phyloP scores from a whole-genome alignment of 2,329 filamentous ascomycete genomes.

The Chaetothyriales sp. region DNA sequence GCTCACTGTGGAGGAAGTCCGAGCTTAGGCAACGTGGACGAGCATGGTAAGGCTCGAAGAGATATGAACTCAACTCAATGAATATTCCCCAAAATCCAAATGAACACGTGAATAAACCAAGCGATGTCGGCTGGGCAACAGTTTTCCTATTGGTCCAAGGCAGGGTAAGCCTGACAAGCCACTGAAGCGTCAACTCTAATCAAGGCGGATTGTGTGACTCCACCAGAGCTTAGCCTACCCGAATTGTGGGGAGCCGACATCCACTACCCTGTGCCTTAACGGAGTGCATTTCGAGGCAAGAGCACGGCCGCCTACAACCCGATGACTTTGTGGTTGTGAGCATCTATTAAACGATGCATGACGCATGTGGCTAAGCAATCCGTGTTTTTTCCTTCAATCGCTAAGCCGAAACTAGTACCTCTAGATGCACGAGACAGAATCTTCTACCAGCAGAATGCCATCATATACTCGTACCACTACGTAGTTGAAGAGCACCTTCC shows the following conservation, averaged over 20 bases:
- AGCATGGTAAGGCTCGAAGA: background rate
- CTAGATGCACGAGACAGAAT: too few relatives aligned
- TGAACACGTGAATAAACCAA: background rate
- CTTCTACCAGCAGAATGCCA: too few relatives aligned
- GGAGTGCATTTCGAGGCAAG: too few relatives aligned
- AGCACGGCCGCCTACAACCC: too few relatives aligned
- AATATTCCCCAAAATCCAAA: background rate
- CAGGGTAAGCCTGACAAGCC: background rate
- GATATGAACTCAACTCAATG: background rate
- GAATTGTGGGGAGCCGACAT: background rate
- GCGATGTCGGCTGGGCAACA: background rate
- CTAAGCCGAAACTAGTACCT: too few relatives aligned
- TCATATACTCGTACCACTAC: too few relatives aligned
- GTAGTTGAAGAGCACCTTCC: too few relatives aligned
- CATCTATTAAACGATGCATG: too few relatives aligned
- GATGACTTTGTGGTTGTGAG: too few relatives aligned
- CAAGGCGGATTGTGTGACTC: background rate
- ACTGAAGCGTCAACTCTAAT: background rate
- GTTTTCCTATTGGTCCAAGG: background rate
- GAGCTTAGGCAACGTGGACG: background rate
- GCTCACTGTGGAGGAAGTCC: background rate
- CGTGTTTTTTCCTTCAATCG: too few relatives aligned
- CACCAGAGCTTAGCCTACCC: background rate
- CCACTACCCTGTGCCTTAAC: background rate
- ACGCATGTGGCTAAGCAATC: too few relatives aligned